Base-by-base conservation (phyloP, 2,329 filamentous ascomycete genomes). In the Phialophora tarda region DNA sequence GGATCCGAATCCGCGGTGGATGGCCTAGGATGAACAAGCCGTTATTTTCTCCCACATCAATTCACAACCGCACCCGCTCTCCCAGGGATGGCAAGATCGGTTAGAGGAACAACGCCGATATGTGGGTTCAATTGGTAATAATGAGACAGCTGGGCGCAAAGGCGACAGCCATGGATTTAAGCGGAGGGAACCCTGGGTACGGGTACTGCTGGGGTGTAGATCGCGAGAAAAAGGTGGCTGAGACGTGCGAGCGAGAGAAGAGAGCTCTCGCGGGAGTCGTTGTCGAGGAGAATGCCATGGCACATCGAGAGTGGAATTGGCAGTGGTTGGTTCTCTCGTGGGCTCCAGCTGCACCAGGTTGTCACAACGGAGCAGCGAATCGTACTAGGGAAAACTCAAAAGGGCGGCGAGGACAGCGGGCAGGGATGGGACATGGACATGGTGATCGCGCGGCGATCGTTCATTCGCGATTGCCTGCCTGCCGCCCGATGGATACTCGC, bases 151-250 rank as follows among this genome's bases (percentile, higher is more conserved):
- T 21, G 38, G 47, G 41, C 38, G 57, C 8, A 26, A 38, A 50
- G 57, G 57, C 57, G 57, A 59, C 47, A 26, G 14, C 26, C 26
- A 50, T 48, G 57, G 57, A 50, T 14, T 48, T 32, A 32, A n/a
- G 30, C 30, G 38, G 28, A 59, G 57, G 57, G 17, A 8, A 26
- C 21, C 10, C 8, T 28, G 57, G 30, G 24, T 7, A 14, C 34
- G 38, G 44, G 12, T 3, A 10, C 23, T 51, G 48, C 21, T 51
- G 48, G 21, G 5, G 48, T 51, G 48, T 28, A 26, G 57, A 48
- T 59, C 38, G 56, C 38, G 56, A 48, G 38, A 23, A 28, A 24
- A 59, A 4, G 56, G 56, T 47, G 56, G 56, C 56, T 44, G 56
- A 28, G 56, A 51, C 21, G 48, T 51, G 48, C 48, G 8, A 51